phyloP scores from a whole-genome alignment of 2,329 filamentous ascomycete genomes.

The Keithomyces neogunnii region DNA sequence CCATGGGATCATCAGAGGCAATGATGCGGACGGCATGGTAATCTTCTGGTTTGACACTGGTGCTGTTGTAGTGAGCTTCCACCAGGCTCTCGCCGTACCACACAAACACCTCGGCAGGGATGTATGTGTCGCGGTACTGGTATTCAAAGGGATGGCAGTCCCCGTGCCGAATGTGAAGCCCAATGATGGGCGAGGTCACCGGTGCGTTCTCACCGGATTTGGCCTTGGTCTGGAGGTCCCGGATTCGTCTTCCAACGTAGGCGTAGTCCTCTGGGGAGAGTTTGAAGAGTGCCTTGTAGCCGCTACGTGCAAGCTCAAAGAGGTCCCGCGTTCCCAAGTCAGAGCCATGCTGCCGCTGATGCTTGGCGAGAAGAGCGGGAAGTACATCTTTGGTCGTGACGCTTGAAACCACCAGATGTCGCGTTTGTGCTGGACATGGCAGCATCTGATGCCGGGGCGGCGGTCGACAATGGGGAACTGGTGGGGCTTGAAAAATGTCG shows the following conservation, averaged over 20 bases:
- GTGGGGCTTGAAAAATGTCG: slow-evolving; percentile 62
- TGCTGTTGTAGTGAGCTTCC: slow-evolving; percentile 37
- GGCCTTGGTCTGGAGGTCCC: slow-evolving; percentile 43
- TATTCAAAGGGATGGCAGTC: slow-evolving; percentile 70
- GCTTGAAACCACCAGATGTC: slow-evolving; percentile 65
- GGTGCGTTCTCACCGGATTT: slow-evolving; percentile 30
- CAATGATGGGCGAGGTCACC: slow-evolving; percentile 40
- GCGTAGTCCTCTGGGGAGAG: slow-evolving; percentile 55
- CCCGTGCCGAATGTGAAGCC: slow-evolving; percentile 72
- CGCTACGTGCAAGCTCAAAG: slow-evolving; percentile 58
- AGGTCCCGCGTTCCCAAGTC: slow-evolving; percentile 38
- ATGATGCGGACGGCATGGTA: slow-evolving; percentile 48
- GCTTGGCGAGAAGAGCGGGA: slow-evolving; percentile 38
- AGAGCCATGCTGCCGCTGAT: slow-evolving; percentile 17
- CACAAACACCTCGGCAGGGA: slow-evolving; percentile 63
- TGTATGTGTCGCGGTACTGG: slow-evolving; percentile 69
- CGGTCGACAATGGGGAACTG: slow-evolving; percentile 55
- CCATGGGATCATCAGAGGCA: slow-evolving; percentile 73
- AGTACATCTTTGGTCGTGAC: slow-evolving; percentile 59
- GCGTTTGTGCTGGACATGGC: slow-evolving; percentile 69
- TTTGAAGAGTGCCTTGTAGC: slow-evolving; percentile 68
- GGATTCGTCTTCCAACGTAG: slow-evolving; percentile 54
- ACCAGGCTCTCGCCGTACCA: slow-evolving; percentile 50
- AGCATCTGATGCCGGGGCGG: slow-evolving; percentile 69
- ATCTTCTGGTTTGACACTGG: slow-evolving; percentile 26